phyloP scores from a whole-genome alignment of 1,139 yeast species.

The Meyerozyma athensensis region DNA sequence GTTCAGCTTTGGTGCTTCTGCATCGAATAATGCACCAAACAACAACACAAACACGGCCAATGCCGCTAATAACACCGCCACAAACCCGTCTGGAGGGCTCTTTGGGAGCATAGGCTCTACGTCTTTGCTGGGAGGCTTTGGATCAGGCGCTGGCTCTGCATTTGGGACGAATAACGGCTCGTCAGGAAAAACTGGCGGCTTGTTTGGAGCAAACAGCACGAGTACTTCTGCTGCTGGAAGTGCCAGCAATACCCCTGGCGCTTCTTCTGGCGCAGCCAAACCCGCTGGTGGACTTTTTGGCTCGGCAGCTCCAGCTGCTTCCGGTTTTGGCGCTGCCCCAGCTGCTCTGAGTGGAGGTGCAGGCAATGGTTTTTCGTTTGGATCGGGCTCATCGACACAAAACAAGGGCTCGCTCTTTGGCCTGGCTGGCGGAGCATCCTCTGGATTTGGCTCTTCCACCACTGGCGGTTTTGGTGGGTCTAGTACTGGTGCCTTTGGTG shows the following conservation, averaged over 20 bases:
- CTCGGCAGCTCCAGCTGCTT: too few relatives aligned
- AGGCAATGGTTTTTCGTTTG: constrained; percentile 21
- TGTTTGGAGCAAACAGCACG: constrained; percentile 1
- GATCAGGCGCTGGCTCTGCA: neutral
- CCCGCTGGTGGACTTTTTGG: constrained; percentile 6
- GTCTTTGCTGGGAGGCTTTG: neutral
- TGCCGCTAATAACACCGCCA: neutral
- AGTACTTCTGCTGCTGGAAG: neutral
- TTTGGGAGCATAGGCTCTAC: neutral
- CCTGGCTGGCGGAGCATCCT: neutral
- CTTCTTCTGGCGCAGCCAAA: constrained; percentile 4
- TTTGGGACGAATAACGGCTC: neutral
- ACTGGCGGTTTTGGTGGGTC: constrained; percentile 1
- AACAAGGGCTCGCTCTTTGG: constrained; percentile 2
- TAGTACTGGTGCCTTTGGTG: neutral
- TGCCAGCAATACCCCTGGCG: constrained; percentile 3
- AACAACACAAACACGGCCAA: neutral
- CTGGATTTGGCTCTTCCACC: constrained; percentile 7
- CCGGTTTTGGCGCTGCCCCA: constrained; percentile 3
- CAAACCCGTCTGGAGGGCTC: constrained; percentile 1
- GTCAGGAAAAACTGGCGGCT: neutral
- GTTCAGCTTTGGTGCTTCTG: neutral
- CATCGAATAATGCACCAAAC: neutral
- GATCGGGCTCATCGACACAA: constrained; percentile 6
- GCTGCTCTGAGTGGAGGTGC: constrained; percentile 9